Base-by-base conservation (phyloP, 108 stramenopile species). In the Conticribra weissflogii region DNA sequence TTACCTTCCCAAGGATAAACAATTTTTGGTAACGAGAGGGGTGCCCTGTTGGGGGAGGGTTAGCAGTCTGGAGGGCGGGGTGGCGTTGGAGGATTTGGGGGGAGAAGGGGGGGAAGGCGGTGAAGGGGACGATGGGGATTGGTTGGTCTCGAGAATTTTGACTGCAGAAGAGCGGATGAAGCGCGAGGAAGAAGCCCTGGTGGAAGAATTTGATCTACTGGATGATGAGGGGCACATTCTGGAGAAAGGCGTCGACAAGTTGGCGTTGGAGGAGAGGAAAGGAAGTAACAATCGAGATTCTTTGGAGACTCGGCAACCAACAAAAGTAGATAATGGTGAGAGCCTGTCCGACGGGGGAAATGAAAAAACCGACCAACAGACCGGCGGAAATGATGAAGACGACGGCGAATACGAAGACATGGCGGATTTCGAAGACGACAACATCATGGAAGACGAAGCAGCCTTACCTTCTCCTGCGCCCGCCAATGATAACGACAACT, bases 361-460 rank as follows among this genome's bases (percentile, higher is more conserved):
- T 44, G 22, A 30, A 2, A 32, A 30, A 44, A 0, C 36, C 0
- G 34, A 4, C 21, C 59, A 5, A 24, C 59, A 54, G 2, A 41
- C 57, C 0, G 64, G 19, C 18, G 45, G 68, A 18, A 63, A 49
- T 21, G 64, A 54, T 2, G 81, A 83, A 23, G 85, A 88, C 16
- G 90, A 90, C 7, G 91, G 95, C 54, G 97, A 96, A 68, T 96
- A 95, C 70, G 92, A 83, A 34, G 96, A 96, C 65, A 92, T 96
- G 86, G 95, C 74, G 23, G 96, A 88, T 36, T 95, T 90, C 71
- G 93, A 91, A 68, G 96, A 96, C 49, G 84, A 92, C 48, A 81
- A 91, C 64, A 73, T 94, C 23, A 70, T 92, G 68, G 54, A 49
- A 30, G 91, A 94, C 28, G 88, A 88, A 25, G 91, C 85, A 29